A percentile compares a stretch with the other conserved stretches of the same genome.
These are phyloP conservation scores for Globisporangium okanoganense DNA, from an alignment of 352 stramenopile species.

Conservation along the genomic window DNA sequence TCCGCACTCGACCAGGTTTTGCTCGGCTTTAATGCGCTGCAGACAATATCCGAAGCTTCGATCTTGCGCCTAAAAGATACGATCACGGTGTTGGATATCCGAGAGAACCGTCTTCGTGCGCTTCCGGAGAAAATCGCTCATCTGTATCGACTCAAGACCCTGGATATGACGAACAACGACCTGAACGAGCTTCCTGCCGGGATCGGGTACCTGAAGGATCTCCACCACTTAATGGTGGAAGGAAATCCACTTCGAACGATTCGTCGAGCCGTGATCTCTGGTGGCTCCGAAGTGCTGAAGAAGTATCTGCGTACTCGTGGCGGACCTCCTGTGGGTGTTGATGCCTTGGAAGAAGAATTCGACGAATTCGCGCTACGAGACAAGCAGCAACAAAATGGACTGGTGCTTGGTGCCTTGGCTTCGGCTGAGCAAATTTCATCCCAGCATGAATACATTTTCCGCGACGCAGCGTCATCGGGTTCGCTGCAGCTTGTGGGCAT, in stretches of 20 bases:
- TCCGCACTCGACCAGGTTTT: constrained; percentile 64
- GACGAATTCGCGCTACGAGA: constrained; percentile 60
- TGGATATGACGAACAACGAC: constrained; percentile 86
- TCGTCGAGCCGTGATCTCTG: constrained; percentile 56
- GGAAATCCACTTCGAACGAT: constrained; percentile 77
- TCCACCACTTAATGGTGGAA: constrained; percentile 71
- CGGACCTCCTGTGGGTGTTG: constrained; percentile 50
- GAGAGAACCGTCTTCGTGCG: constrained; percentile 72
- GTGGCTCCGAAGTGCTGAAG: constrained; percentile 66
- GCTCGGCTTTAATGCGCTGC: constrained; percentile 67
- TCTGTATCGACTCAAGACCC: constrained; percentile 69
- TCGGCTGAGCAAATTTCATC: constrained; percentile 14
- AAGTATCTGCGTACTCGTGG: constrained; percentile 82
- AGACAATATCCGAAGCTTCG: constrained; percentile 36
- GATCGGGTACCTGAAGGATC: constrained; percentile 71
- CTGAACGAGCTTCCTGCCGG: constrained; percentile 63
- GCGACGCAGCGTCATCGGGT: constrained; percentile 53
- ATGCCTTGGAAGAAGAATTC: constrained; percentile 62
- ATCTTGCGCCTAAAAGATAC: constrained; percentile 54
- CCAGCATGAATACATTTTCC: constrained; percentile 62
- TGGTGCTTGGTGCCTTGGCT: constrained; percentile 6
- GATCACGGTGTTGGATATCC: constrained; percentile 69
- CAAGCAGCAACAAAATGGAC: constrained; percentile 38
- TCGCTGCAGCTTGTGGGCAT: constrained; percentile 51
- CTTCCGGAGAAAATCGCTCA: constrained; percentile 57